A percentile compares a stretch with the other conserved stretches of the same genome.
Evolutionary conservation across 805 yeast genomes (phyloP).

Genomic region (Kuraishia borneana): DNA sequence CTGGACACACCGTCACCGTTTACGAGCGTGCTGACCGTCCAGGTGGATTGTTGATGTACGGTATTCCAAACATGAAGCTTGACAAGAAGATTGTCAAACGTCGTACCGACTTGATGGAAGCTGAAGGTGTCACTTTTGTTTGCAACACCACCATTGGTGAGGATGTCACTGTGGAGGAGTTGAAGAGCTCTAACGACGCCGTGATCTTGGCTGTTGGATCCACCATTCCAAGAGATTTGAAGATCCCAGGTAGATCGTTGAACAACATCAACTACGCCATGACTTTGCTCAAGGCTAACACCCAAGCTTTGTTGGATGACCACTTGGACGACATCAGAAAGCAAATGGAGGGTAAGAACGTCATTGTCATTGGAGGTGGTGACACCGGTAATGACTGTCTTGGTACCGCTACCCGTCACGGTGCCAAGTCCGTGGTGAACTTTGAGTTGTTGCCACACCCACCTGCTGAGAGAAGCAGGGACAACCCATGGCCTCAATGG

Average conservation of each 20-base stretch:
- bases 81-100: slow-evolving; percentile 90
- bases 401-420: slow-evolving; percentile 95
- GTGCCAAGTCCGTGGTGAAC: slow-evolving; percentile 88
- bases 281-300: slow-evolving; percentile 81
- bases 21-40: slow-evolving; percentile 92
- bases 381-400: slow-evolving; percentile 99
- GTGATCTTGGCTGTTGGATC: slow-evolving; percentile 90
- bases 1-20: slow-evolving; percentile 87
- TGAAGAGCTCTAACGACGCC: slow-evolving; percentile 61
- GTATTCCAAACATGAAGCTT: slow-evolving; percentile 98
- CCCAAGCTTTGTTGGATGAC: slow-evolving; percentile 78
- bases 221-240: slow-evolving; percentile 91
- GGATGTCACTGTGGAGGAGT: slow-evolving; percentile 61
- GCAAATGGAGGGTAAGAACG: slow-evolving; percentile 73
- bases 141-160: slow-evolving; percentile 77
- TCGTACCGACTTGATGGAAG: slow-evolving; percentile 81
- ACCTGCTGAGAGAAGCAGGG: slow-evolving; percentile 73
- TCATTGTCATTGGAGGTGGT: slow-evolving; percentile 98
- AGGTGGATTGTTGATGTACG: slow-evolving; percentile 97
- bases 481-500: slow-evolving; percentile 99
- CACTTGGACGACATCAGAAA: slow-evolving; percentile 67
- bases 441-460: slow-evolving; percentile 94
- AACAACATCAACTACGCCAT: slow-evolving; percentile 90
- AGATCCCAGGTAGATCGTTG: slow-evolving; percentile 87
- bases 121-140: slow-evolving; percentile 78